Base-by-base conservation (phyloP, 2,329 filamentous ascomycete species). In the Didymella sp. region DNA sequence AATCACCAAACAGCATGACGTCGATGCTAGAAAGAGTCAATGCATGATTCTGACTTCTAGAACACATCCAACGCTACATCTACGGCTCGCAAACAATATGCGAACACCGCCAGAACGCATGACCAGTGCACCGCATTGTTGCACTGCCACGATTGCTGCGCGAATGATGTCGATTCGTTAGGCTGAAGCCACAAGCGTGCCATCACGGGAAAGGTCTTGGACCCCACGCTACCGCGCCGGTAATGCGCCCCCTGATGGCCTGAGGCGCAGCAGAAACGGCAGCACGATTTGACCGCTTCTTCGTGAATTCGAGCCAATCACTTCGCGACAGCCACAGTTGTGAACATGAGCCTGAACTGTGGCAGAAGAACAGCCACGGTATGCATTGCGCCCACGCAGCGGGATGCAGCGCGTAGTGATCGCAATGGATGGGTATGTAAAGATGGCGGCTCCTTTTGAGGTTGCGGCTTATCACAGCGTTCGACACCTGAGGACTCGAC, bases 41-140 rank as follows among this genome's bases (percentile, higher is more conserved):
- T 28, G 47, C 42, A 37, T 12, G 8, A n/a, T 6, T 25, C 6
- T 25, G 2, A 12, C 28, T 44, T 57, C 48, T 44, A 44, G 54
- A 52, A 35, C 44, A 27, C 17, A 22, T 31, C 41, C 19, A 17
- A 15, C 31, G 9, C 40, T 38, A 31, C 44, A 49, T 15, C 40
- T 31, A 12, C 11, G 25, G 33, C 33, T 40, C 33, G 38, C 54
- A 49, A 31, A 30, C 30, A 44, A 30, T 38, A 52, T 49, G 48
- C 54, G 40, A 57, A 57, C 38, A 44, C 48, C 54, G 48, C 48
- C 43, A 57, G 54, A 57, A 57, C 54, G 54, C 48, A 57, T 57
- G 54, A 57, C 54, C 54, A 52, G 37, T 57, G 54, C 54, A 24
- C 48, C 43, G 54, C 54, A 51, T 37, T 43, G 40, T 19, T 46